Base-by-base conservation (phyloP, 306 rosid species). In the Bauhinia variegata region DNA sequence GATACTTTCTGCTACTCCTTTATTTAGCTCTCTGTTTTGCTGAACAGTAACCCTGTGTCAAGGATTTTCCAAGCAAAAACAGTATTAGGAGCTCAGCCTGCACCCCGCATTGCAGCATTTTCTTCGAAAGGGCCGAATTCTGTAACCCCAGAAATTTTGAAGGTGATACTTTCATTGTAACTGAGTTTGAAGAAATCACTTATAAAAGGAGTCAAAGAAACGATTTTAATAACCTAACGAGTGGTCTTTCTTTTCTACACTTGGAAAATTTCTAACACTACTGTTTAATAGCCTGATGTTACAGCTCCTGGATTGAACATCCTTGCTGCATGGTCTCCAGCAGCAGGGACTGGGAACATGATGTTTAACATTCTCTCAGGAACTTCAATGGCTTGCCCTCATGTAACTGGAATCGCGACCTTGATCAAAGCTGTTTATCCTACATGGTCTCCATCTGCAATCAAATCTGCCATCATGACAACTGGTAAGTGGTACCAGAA, bases 321-420 rank as follows among this genome's bases (percentile, higher is more conserved):
- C 70, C 85, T 89, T 0, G 92, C 96, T 28, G 89, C 96, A 48
- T 89, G 96, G 96, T 86, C 96, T 54, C 96, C 96, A 3, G 88
- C 86, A 69, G 80, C 69, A 17, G 85, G 70, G 57, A 63, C 69
- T 28, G 85, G 72, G 57, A 63, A 73, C 62, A 63, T 54, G 70
- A 80, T 65, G 58, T 89, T 80, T 75, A 86, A 86, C 79, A 78
- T 89, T 61, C 71, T 74, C 44, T 89, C 92, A 32, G 92, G 96
- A 57, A 89, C 96, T 63, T 89, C 96, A 55, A 89, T 89, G 96
- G 70, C 96, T 53, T 89, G 96, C 80, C 96, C 96, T 48, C 96
- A 89, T 80, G 83, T 82, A 59, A 80, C 96, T n/a, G 96, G 96
- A 72, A 89, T 89, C 43, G 92, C 96, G 17, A 15, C 89, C 39